Evolutionary conservation across 306 rosid species (phyloP).

Genomic region (Prunus salicina): DNA sequence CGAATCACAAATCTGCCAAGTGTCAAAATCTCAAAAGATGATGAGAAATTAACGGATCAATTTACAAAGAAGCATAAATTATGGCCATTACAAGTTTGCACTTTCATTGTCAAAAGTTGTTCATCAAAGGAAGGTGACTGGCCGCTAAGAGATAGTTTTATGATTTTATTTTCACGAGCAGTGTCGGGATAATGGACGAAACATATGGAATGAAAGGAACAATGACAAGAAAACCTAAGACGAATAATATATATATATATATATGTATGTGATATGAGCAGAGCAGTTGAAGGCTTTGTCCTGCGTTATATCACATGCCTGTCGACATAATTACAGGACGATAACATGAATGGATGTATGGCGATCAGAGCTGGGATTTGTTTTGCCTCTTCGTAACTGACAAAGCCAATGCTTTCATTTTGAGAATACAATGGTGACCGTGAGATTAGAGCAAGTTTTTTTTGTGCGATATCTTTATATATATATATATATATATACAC

Average conservation of each 20-base stretch:
- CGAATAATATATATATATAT: neutral
- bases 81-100: neutral
- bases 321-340: neutral
- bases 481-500: too few species aligned
- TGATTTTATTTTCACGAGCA: neutral
- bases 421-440: neutral
- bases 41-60: neutral
- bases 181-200: constrained; percentile 6
- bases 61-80: neutral
- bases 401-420: neutral
- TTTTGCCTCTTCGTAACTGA: neutral
- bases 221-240: constrained; percentile 23
- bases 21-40: neutral
- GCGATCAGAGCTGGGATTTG: neutral
- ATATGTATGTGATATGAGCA: neutral
- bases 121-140: neutral
- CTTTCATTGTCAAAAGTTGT: neutral
- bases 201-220: constrained; percentile 15
- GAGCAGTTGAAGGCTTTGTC: neutral
- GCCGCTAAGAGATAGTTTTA: neutral
- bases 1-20: neutral
- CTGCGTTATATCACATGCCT: neutral
- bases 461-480: neutral
- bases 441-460: neutral
- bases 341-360: neutral